Base-by-base conservation (phyloP, 495 filamentous ascomycete species). In the Clohesyomyces aquaticus region DNA sequence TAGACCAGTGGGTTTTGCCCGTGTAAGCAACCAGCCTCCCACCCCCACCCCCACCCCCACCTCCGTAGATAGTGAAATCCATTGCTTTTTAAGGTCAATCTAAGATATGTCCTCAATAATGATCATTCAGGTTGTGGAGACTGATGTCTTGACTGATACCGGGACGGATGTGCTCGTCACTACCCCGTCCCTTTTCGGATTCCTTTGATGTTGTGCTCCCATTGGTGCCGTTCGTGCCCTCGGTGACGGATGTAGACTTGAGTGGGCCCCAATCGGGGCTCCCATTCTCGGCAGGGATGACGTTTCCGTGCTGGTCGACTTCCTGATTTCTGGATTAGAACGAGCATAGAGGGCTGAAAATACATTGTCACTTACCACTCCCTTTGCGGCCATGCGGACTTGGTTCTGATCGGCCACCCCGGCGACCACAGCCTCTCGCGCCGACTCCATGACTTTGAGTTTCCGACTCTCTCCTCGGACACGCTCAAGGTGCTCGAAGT, bases 401-500 rank as follows among this genome's bases (percentile, higher is more conserved):
- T 90, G 85, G 54, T 77, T 78, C 61, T 85, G 75, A 49, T 79
- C 83, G 43, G 87, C 86, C 45, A 82, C 78, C n/a, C 88, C 87
- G 42, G 86, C 79, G 4, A 87, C 75, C 23, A 90, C 85, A 3
- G 87, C 87, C 65, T 89, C 82, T 67, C 86, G 83, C 23, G 88
- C 88, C 27, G 79, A 82, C 66, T 90, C 85, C 50, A 89, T 70
- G 12, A 87, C 83, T 73, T 91, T 91, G 71, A 85, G 71, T 77
- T 88, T 91, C 66, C 81, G 80, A 61, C 82, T 87, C 77, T 92
- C 85, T 28, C 91, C 88, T 46, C 91, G 81, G 12, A 92, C 73
- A 46, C 80, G 73, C 75, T 95, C 91, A 4, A 96, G 81, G 70
- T 93, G 91, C 52, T 89, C 84, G 69, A 98, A 95, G 77, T 98